phyloP scores from a whole-genome alignment of 2,329 filamentous ascomycete species.

The Ascochyta rabiei region DNA sequence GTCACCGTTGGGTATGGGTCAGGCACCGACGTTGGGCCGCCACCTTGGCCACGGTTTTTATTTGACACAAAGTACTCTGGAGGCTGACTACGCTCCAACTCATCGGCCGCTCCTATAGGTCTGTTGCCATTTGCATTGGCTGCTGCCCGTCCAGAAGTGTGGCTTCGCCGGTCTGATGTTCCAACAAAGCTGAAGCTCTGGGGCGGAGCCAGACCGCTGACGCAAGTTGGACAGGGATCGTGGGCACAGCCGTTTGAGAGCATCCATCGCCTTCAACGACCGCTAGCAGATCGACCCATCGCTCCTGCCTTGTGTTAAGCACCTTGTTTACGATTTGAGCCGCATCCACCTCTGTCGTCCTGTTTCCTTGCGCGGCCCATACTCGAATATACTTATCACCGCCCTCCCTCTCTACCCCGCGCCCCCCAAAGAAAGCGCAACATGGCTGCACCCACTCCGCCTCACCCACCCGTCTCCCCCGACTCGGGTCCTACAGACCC shows the following conservation, averaged over 20 bases:
- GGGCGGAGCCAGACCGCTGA: slow-evolving; percentile 14
- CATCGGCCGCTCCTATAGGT: slow-evolving; percentile 1
- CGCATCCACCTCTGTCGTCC: background rate
- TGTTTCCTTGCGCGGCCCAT: background rate
- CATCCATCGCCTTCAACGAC: slow-evolving; percentile 23
- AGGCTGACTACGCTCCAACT: background rate
- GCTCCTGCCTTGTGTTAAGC: slow-evolving; percentile 15
- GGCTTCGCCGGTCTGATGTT: slow-evolving; percentile 6
- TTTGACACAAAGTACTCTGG: background rate
- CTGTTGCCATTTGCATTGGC: background rate
- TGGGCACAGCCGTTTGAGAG: slow-evolving; percentile 13
- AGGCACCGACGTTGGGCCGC: slow-evolving; percentile 29
- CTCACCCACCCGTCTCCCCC: slow-evolving; percentile 45
- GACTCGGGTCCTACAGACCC: slow-evolving; percentile 49
- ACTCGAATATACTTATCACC: slow-evolving; percentile 6
- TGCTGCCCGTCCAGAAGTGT: slow-evolving; percentile 2
- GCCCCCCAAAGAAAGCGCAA: slow-evolving; percentile 9
- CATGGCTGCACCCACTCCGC: slow-evolving; percentile 47
- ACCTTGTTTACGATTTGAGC: background rate
- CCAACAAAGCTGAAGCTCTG: slow-evolving; percentile 16
- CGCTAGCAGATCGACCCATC: slow-evolving; percentile 24
- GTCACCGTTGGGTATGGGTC: slow-evolving; percentile 23
- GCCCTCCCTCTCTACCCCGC: slow-evolving; percentile 10
- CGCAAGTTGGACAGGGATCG: slow-evolving; percentile 14
- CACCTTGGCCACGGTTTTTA: slow-evolving; percentile 3